phyloP scores from a whole-genome alignment of 1,284 basidiomycete genomes.

The Xanthoconium separans region DNA sequence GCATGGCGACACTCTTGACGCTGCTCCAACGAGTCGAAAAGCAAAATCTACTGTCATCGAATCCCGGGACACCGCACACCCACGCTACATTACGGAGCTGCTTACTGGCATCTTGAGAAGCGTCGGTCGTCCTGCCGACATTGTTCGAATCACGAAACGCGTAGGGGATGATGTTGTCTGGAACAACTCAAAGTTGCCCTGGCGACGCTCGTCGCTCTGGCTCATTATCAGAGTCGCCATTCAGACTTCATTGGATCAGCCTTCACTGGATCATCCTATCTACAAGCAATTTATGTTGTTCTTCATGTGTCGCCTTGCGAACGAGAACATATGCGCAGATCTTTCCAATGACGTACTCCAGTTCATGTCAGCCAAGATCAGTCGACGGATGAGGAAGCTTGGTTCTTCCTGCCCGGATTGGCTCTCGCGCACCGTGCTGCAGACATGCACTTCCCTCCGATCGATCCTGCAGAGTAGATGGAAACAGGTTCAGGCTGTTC shows the following conservation, averaged over 20 bases:
- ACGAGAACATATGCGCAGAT: constrained; percentile 10
- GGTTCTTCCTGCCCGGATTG: constrained; percentile 4
- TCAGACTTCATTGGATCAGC: constrained; percentile 15
- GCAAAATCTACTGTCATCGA: neutral
- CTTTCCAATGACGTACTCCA: constrained; percentile 36
- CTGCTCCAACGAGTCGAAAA: neutral
- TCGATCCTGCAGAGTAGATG: too few species aligned
- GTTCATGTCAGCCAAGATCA: constrained; percentile 32
- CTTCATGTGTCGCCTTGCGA: constrained; percentile 36
- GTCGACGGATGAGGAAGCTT: constrained; percentile 40
- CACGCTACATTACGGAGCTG: constrained; percentile 1
- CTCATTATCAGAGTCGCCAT: constrained; percentile 34
- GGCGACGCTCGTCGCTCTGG: constrained; percentile 41
- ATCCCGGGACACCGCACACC: neutral
- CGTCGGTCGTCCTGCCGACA: neutral
- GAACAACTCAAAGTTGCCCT: constrained; percentile 31
- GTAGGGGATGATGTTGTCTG: constrained; percentile 18
- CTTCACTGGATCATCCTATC: constrained; percentile 9
- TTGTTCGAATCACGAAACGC: neutral
- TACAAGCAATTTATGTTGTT: constrained; percentile 52
- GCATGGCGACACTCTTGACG: neutral
- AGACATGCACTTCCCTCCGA: too few species aligned
- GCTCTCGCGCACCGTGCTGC: too few species aligned
- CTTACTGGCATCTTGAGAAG: constrained; percentile 34
- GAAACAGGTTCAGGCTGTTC: too few species aligned